These are phyloP conservation scores for Hirschfeldia incana DNA, from an alignment of 345 rosid genomes.

Conservation along the genomic window DNA sequence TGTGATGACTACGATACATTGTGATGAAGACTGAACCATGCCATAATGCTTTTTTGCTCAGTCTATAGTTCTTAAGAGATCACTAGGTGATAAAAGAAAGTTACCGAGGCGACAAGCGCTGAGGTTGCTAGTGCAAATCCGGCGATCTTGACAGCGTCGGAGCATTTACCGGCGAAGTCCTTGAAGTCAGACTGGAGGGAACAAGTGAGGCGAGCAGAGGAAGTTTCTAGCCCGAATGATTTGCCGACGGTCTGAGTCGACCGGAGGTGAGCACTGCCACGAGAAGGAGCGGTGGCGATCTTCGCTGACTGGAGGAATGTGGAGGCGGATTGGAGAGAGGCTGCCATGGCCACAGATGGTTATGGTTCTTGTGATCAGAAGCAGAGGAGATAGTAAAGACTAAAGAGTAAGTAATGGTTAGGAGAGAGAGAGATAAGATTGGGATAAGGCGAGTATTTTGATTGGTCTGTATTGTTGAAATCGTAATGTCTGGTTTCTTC, in stretches of 20 bases:
- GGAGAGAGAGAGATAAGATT: constrained; percentile 62
- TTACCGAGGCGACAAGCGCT: constrained; percentile 88
- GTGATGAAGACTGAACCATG: not conserved
- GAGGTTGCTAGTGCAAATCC: constrained; percentile 96
- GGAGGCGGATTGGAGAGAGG: constrained; percentile 89
- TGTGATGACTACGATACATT: not conserved
- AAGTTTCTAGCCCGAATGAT: constrained; percentile 61
- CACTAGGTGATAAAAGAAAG: not conserved
- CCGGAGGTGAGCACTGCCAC: constrained; percentile 47
- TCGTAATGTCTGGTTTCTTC: constrained; percentile 27
- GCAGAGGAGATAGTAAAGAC: constrained; percentile 2
- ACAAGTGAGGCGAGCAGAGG: constrained; percentile 64
- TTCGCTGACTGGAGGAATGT: constrained; percentile 81
- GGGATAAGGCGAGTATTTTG: constrained; percentile 60
- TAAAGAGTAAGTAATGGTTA: constrained; percentile 23
- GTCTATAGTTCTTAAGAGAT: not conserved
- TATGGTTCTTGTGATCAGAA: constrained; percentile 21
- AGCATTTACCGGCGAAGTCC: constrained; percentile 69
- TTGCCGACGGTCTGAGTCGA: constrained; percentile 52
- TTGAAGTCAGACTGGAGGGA: constrained; percentile 66
- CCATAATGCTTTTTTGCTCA: not conserved
- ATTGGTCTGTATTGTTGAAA: constrained; percentile 57
- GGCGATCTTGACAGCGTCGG: constrained; percentile 74
- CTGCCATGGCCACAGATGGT: constrained; percentile 55
- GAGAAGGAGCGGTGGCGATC: constrained; percentile 47